Base-by-base conservation (phyloP, 371 early-diverging fungal genomes). In the Mucor lusitanicus region DNA sequence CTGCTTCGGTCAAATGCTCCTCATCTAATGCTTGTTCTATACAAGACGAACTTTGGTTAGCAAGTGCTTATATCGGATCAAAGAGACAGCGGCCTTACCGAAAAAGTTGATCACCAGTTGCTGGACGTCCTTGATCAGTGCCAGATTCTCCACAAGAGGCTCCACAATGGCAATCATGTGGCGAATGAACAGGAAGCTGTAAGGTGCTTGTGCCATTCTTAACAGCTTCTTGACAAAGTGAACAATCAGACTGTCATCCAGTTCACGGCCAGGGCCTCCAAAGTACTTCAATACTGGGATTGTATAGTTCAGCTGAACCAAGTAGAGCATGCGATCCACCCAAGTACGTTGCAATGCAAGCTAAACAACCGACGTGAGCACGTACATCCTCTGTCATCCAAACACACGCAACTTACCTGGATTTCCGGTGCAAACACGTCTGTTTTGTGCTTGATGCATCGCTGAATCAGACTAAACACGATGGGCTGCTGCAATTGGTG, bases 401-500 rank as follows among this genome's bases (percentile, higher is more conserved):
- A 17, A 32, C 32, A 9, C 33, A n/a, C 9, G 1, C 3, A 35
- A 27, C 40, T 48, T 83, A 85, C 85, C 73, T 83, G 75, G 54
- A 82, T 81, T 44, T 87, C 88, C n/a, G 86, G 88, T 28, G 83
- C 85, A 68, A 87, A 77, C 11, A 74, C 79, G 39, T 69, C 54
- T 33, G 76, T 70, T 25, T 71, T 67, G 50, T 76, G 72, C 7
- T 66, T 57, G 21, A 79, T 63, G 61, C 73, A 84, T 58, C 40
- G 71, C 73, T 78, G 82, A 44, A 89, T 77, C 6, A 85, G 83
- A 12, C 78, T 70, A 71, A 91, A 89, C 17, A 91, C 86, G 2
- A 81, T 72, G 3, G 87, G 81, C 62, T 85, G 88, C 48, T 89
- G 88, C 27, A 89, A 48, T 32, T 89, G 89, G 65, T 91, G 91